Percentiles rank a stretch among this genome's conserved stretches.
phyloP scores from a whole-genome alignment of 1,284 basidiomycete species.

The Moesziomyces aphidis region DNA sequence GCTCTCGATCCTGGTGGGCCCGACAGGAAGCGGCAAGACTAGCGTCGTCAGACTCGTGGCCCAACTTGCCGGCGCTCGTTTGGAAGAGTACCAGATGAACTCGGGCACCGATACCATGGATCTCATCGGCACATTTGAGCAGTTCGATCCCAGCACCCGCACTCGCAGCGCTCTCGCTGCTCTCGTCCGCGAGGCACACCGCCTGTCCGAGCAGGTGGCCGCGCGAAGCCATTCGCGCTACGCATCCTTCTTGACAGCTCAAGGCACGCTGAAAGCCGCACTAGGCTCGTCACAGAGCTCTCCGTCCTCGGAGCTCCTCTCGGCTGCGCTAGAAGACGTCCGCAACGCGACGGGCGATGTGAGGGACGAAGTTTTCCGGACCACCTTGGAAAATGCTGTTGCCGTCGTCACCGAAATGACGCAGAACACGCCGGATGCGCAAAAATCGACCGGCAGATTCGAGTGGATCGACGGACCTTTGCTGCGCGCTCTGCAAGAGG shows the following conservation, averaged over 20 bases:
- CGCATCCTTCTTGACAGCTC: conserved; percentile 13
- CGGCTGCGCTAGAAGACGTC: conserved; percentile 7
- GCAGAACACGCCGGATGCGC: conserved; percentile 6
- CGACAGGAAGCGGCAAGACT: conserved; percentile 82
- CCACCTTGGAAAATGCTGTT: conserved; percentile 18
- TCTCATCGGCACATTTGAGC: conserved; percentile 95
- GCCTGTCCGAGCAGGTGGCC: conserved; percentile 14
- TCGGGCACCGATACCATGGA: conserved; percentile 92
- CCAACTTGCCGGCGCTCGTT: conserved; percentile 75
- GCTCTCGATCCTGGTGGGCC: conserved; percentile 88
- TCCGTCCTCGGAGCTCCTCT: neutral
- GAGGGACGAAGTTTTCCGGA: conserved; percentile 3
- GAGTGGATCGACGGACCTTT: conserved; percentile 98
- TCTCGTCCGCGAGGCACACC: conserved; percentile 24
- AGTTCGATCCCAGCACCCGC: conserved; percentile 70
- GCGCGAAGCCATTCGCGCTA: conserved; percentile 7
- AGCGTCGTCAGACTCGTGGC: conserved; percentile 80
- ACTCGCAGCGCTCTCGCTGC: conserved; percentile 14
- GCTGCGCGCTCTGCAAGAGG: conserved; percentile 83
- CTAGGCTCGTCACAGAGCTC: conserved; percentile 1
- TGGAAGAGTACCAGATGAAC: conserved; percentile 84
- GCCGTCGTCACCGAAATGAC: conserved; percentile 2
- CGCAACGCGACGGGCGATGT: conserved; percentile 3
- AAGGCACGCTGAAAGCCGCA: conserved; percentile 6
- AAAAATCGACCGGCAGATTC: conserved; percentile 74